A percentile compares a stretch with the other conserved stretches of the same genome.
These are phyloP conservation scores for Lyophyllum semitale DNA, from an alignment of 768 basidiomycete genomes.

Conservation along the genomic window DNA sequence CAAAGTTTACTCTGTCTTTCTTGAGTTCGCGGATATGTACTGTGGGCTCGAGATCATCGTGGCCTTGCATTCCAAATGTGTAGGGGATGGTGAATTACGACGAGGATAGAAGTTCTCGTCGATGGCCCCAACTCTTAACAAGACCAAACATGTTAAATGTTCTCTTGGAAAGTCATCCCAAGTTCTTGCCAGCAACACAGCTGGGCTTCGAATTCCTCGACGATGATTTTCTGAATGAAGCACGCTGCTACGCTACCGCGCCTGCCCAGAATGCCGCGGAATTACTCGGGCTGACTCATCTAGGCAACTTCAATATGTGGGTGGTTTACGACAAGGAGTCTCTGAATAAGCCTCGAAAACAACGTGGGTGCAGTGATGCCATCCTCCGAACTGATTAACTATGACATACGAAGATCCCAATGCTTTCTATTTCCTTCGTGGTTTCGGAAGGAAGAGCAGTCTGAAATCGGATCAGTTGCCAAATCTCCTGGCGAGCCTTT, in stretches of 20 bases:
- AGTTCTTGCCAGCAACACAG: not conserved
- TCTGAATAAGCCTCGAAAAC: not conserved
- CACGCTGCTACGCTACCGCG: not conserved
- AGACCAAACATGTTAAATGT: not conserved
- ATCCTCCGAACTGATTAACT: not conserved
- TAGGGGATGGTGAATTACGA: not conserved
- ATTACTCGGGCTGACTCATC: not conserved
- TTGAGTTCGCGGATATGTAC: constrained; percentile 86
- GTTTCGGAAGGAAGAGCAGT: not conserved
- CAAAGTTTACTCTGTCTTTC: constrained; percentile 86
- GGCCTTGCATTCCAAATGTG: constrained; percentile 34
- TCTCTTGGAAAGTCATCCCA: not conserved
- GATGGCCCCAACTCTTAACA: constrained; percentile 4
- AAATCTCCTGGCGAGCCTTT: no score
- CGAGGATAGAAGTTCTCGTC: not conserved
- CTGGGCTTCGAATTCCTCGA: not conserved
- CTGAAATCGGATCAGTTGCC: not conserved
- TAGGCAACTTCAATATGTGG: no score
- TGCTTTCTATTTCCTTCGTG: not conserved
- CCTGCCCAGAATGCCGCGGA: not conserved
- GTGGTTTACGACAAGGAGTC: no score
- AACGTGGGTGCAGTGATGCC: not conserved
- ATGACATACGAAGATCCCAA: not conserved
- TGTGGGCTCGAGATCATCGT: constrained; percentile 59
- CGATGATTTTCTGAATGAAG: not conserved